phyloP scores from a whole-genome alignment of 1,284 basidiomycete genomes.

The Ganoderma lingzhi region DNA sequence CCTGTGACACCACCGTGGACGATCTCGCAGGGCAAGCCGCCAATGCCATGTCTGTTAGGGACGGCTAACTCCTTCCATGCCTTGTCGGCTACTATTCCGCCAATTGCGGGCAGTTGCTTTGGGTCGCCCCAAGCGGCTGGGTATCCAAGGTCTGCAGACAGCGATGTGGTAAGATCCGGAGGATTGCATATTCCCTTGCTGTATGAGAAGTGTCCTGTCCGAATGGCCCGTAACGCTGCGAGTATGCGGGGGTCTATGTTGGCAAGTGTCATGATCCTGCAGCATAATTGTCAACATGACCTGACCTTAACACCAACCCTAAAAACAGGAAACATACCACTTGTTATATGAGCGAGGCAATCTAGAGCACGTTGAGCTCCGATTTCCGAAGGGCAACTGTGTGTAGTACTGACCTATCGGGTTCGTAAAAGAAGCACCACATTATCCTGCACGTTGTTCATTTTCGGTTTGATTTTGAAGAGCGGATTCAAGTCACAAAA shows the following conservation, averaged over 20 bases:
- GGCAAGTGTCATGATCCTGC: constrained; percentile 72
- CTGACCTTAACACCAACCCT: no score
- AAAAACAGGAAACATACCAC: constrained; percentile 50
- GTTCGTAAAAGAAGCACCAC: constrained; percentile 86
- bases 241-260: constrained; percentile 69
- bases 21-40: constrained; percentile 77
- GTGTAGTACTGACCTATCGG: constrained; percentile 58
- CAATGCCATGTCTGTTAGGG: constrained; percentile 56
- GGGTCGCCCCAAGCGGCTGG: constrained; percentile 72
- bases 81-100: constrained; percentile 56
- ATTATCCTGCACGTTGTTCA: constrained; percentile 64
- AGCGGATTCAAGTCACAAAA: no score
- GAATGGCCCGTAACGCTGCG: constrained; percentile 58
- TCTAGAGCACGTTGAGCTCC: constrained; percentile 44
- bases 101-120: constrained; percentile 61
- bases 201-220: constrained; percentile 68
- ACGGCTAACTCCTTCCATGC: constrained; percentile 66
- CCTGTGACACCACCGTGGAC: constrained; percentile 66
- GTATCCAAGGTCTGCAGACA: constrained; percentile 63
- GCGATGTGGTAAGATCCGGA: constrained; percentile 50
- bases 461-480: not conserved
- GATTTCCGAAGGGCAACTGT: not conserved
- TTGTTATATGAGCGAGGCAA: constrained; percentile 77
- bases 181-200: constrained; percentile 47
- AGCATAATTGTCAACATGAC: not conserved